Conservation (phyloP, 2,329 filamentous ascomycete genomes). For the Pseudogymnoascus sp. region DNA sequence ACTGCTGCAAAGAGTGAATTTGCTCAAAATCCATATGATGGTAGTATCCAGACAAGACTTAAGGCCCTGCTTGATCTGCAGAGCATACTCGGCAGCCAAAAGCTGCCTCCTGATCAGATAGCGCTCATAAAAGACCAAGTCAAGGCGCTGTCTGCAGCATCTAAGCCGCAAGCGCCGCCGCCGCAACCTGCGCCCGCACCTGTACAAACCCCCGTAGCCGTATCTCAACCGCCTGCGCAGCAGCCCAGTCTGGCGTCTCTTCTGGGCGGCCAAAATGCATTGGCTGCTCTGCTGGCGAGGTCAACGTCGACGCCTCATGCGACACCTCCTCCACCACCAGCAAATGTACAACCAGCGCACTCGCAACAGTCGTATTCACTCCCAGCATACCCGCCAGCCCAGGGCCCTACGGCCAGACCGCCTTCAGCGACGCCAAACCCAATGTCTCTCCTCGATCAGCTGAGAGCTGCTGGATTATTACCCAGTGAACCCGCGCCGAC, state of each 20-base stretch:
- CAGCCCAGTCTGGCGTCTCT: slow-evolving; percentile 46
- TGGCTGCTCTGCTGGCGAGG: slow-evolving; percentile 50
- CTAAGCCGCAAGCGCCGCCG: slow-evolving; percentile 30
- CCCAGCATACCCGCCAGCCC: slow-evolving; percentile 27
- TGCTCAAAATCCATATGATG: slow-evolving; percentile 67
- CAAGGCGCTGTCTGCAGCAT: slow-evolving; percentile 50
- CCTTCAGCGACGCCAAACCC: slow-evolving; percentile 38
- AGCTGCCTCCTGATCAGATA: slow-evolving; percentile 72
- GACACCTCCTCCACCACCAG: slow-evolving; percentile 35
- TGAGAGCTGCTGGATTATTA: slow-evolving; percentile 62
- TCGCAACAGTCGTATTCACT: slow-evolving; percentile 39
- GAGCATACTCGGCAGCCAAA: slow-evolving; percentile 67
- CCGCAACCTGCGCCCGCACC: slow-evolving; percentile 22
- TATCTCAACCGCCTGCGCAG: slow-evolving; percentile 20
- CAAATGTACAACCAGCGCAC: slow-evolving; percentile 34
- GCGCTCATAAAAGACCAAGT: slow-evolving; percentile 80
- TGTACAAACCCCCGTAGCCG: slow-evolving; percentile 18
- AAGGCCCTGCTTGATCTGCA: slow-evolving; percentile 82
- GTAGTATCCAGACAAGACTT: slow-evolving; percentile 67
- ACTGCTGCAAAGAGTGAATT: slow-evolving; percentile 64
- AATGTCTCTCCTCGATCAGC: slow-evolving; percentile 55
- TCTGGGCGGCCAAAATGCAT: slow-evolving; percentile 39
- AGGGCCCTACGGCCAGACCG: slow-evolving; percentile 30
- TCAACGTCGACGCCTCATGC: slow-evolving; percentile 42
- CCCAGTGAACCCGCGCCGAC: slow-evolving; percentile 37